phyloP scores from a whole-genome alignment of 768 basidiomycete species.

The Pisolithus albus region DNA sequence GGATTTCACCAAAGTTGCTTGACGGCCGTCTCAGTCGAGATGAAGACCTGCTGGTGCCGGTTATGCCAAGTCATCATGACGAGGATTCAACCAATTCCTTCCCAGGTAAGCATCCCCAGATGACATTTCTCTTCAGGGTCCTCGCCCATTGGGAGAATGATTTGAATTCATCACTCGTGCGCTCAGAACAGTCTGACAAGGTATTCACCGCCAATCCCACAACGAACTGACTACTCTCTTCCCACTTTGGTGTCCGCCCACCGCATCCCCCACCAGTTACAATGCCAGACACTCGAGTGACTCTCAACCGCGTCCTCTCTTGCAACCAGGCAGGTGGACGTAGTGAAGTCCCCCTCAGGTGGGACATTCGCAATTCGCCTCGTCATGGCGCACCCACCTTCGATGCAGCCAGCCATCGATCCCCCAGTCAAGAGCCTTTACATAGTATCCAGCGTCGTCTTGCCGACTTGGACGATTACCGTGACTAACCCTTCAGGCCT shows the following conservation, averaged over 20 bases:
- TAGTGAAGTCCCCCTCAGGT: slow-evolving; percentile 29
- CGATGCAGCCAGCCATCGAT: slow-evolving; percentile 25
- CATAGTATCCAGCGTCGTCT: slow-evolving; percentile 42
- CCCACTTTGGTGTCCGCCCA: background rate
- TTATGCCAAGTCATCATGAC: no score
- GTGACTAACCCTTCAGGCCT: slow-evolving; percentile 35
- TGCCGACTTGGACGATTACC: slow-evolving; percentile 36
- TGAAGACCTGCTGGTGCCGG: no score
- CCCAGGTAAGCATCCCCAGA: no score
- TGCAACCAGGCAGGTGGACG: slow-evolving; percentile 8
- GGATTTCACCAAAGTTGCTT: no score
- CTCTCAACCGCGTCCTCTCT: slow-evolving; percentile 14
- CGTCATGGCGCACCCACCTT: slow-evolving; percentile 14
- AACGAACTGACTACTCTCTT: slow-evolving; percentile 9
- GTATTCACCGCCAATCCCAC: background rate
- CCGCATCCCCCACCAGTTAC: background rate
- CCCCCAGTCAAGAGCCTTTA: slow-evolving; percentile 35
- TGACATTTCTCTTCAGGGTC: no score
- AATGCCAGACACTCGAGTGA: background rate
- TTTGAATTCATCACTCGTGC: background rate
- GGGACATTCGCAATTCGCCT: slow-evolving; percentile 47
- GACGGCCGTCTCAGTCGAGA: no score
- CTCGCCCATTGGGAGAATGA: no score
- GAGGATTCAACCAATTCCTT: no score
- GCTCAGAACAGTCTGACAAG: background rate